These are phyloP conservation scores for Hanseniaspora vineae DNA, from an alignment of 805 yeast species.

Conservation along the genomic window DNA sequence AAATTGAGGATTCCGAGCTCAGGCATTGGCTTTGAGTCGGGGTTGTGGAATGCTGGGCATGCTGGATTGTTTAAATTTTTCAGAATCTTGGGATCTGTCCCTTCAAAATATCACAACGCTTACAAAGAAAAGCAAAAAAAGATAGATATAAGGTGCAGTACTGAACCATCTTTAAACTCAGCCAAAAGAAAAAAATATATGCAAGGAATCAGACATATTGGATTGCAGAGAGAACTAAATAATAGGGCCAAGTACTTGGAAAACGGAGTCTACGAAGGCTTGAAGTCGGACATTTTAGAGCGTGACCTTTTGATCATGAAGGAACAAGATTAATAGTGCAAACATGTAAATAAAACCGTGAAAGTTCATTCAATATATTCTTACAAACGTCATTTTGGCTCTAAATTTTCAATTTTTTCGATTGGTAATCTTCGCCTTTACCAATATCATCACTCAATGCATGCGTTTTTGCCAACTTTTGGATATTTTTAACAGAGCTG, in stretches of 20 bases:
- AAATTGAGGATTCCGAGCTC: neutral
- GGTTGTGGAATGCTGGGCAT: conserved; percentile 10
- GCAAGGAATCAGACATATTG: conserved; percentile 2
- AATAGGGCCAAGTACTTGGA: neutral
- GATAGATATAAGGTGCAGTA: neutral
- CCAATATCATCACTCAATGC: neutral
- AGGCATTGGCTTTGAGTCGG: conserved; percentile 5
- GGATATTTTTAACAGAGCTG: neutral
- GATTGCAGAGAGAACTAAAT: neutral
- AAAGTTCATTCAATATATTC: no score
- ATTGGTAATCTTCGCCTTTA: neutral
- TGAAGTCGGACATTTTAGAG: neutral
- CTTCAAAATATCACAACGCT: conserved; percentile 3
- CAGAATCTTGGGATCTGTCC: conserved; percentile 15
- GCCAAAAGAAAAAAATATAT: conserved; percentile 11
- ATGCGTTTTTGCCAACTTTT: neutral
- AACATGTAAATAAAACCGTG: neutral
- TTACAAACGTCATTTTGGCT: neutral
- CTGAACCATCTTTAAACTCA: neutral
- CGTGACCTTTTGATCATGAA: neutral
- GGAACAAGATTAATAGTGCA: neutral
- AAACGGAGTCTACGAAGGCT: neutral
- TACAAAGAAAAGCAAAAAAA: neutral
- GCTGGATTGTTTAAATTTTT: conserved; percentile 7
- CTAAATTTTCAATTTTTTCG: neutral